phyloP scores from a whole-genome alignment of 2,329 filamentous ascomycete genomes.

The Sordariomycetes sp. region DNA sequence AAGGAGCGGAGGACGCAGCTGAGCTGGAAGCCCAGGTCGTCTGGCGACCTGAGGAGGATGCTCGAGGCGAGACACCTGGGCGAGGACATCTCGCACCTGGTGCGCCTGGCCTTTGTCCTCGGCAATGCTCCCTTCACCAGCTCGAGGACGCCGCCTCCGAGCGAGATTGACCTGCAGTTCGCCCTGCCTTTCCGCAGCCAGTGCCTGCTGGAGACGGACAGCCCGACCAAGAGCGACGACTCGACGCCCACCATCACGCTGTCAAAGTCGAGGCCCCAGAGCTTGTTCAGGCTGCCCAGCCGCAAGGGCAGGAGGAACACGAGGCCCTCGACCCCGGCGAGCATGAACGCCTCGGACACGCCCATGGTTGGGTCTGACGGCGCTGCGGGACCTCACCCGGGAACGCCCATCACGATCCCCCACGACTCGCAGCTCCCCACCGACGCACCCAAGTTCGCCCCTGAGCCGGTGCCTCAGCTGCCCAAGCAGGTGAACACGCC shows the following conservation, averaged over 20 bases:
- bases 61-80: slow-evolving; percentile 33
- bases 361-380: slow-evolving; percentile 22
- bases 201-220: slow-evolving; percentile 23
- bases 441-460: slow-evolving; percentile 29
- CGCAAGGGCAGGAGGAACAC: slow-evolving; percentile 25
- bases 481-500: slow-evolving; percentile 20
- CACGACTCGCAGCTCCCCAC: slow-evolving; percentile 25
- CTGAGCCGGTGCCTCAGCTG: slow-evolving; percentile 16
- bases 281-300: slow-evolving; percentile 19
- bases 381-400: slow-evolving; percentile 26
- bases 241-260: slow-evolving; percentile 15
- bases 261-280: slow-evolving; percentile 17
- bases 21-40: slow-evolving; percentile 29
- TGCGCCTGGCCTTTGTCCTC: slow-evolving; percentile 32
- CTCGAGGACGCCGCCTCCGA: slow-evolving; percentile 23
- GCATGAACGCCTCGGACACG: slow-evolving; percentile 11
- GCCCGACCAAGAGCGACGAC: slow-evolving; percentile 16
- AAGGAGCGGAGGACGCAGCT: slow-evolving; percentile 31
- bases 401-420: slow-evolving; percentile 29
- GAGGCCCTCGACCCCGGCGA: slow-evolving; percentile 22
- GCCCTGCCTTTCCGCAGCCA: slow-evolving; percentile 24
- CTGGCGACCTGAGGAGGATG: slow-evolving; percentile 32
- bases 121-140: slow-evolving; percentile 29
- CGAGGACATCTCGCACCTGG: slow-evolving; percentile 28
- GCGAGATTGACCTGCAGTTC: slow-evolving; percentile 28